A percentile compares a stretch with the other conserved stretches of the same genome.
Evolutionary conservation across 2,329 filamentous ascomycete genomes (phyloP).

Genomic region (Colletotrichum karsti): DNA sequence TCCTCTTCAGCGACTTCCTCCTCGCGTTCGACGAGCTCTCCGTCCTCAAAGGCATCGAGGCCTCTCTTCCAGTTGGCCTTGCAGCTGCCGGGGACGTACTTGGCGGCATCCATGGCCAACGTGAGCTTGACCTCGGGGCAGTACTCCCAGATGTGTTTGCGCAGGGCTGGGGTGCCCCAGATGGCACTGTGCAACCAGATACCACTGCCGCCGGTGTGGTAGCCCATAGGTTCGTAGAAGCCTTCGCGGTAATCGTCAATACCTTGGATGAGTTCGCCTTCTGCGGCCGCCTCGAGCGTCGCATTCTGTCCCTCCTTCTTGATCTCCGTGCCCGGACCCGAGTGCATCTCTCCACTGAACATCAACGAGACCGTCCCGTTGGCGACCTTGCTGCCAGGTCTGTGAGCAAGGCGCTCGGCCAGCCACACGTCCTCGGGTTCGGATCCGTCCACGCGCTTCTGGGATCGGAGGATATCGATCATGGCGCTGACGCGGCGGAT

Average conservation of each 20-base stretch:
- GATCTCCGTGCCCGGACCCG: constrained; percentile 38
- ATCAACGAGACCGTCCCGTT: constrained; percentile 57
- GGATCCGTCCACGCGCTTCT: constrained; percentile 50
- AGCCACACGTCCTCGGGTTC: constrained; percentile 67
- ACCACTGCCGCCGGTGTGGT: constrained; percentile 62
- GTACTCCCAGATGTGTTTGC: constrained; percentile 63
- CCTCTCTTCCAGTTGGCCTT: constrained; percentile 54
- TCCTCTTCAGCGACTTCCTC: constrained; percentile 8
- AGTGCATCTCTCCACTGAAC: constrained; percentile 60
- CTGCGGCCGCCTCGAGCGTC: constrained; percentile 37
- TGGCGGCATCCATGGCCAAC: constrained; percentile 61
- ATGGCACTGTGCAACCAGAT: constrained; percentile 51
- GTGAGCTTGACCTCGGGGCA: constrained; percentile 69
- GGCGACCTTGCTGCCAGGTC: constrained; percentile 56
- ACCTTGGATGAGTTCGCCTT: constrained; percentile 46
- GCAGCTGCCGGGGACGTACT: constrained; percentile 58
- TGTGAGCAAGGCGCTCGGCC: constrained; percentile 58
- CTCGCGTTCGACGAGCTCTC: constrained; percentile 29
- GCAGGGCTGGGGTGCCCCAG: constrained; percentile 56
- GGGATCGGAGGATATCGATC: constrained; percentile 57
- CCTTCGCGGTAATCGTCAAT: constrained; percentile 61
- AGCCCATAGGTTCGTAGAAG: constrained; percentile 67
- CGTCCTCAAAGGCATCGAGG: constrained; percentile 21
- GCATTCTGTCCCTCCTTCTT: constrained; percentile 34
- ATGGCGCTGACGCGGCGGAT: constrained; percentile 62